Conservation (phyloP, 768 basidiomycete genomes). For the Termitomyces heimii region DNA sequence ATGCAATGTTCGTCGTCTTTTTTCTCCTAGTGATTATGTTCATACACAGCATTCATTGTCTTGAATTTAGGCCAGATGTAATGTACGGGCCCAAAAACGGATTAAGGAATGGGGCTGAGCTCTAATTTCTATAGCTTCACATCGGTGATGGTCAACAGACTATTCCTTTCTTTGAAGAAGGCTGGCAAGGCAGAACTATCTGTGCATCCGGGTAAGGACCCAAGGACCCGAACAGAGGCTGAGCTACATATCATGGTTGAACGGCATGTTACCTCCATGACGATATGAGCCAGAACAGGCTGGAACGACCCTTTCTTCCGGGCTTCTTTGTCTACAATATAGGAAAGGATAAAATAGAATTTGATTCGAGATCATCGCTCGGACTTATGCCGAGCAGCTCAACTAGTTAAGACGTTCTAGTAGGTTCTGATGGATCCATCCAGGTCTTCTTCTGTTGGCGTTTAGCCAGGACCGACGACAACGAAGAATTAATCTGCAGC, state of each 20-base stretch:
- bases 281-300: no score
- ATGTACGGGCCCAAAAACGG: background rate
- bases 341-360: background rate
- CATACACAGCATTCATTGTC: background rate
- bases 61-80: background rate
- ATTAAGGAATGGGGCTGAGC: background rate
- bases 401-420: no score
- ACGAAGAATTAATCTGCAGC: background rate
- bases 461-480: background rate
- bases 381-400: background rate
- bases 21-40: background rate
- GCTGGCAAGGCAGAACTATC: slow-evolving; percentile 3
- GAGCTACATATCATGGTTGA: slow-evolving; percentile 8
- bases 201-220: background rate
- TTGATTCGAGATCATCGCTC: background rate
- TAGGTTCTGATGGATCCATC: no score
- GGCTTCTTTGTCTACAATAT: background rate
- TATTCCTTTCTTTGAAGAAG: slow-evolving; percentile 15
- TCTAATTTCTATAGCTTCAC: slow-evolving; percentile 8
- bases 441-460: background rate
- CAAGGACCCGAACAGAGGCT: background rate
- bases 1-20: background rate
- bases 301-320: no score
- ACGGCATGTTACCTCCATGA: slow-evolving; percentile 2
- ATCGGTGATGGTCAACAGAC: slow-evolving; percentile 13